Evolutionary conservation across 1,284 basidiomycete species (phyloP).

Genomic region (Cystobasidiaceae sp.): DNA sequence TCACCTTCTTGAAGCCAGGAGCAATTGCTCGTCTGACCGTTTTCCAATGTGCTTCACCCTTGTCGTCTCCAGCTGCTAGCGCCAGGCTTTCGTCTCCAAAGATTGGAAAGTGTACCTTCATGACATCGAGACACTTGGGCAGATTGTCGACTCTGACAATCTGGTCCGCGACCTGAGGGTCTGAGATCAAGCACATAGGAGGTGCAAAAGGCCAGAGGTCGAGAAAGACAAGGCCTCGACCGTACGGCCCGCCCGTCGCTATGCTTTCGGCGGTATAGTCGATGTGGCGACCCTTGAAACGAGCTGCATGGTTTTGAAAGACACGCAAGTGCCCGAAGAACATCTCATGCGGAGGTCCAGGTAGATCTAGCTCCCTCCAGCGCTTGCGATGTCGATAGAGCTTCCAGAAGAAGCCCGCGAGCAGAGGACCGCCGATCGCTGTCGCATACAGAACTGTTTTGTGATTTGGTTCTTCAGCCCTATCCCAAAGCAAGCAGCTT

Average conservation of each 20-base stretch:
- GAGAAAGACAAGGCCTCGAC: conserved; percentile 21
- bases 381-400: conserved; percentile 27
- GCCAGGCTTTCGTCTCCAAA: conserved; percentile 30
- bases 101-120: conserved; percentile 26
- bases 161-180: conserved; percentile 23
- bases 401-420: conserved; percentile 11
- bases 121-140: conserved; percentile 24
- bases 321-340: conserved; percentile 13
- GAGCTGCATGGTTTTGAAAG: conserved; percentile 12
- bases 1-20: conserved; percentile 30
- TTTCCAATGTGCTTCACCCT: conserved; percentile 27
- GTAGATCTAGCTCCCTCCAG: conserved; percentile 22
- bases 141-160: conserved; percentile 29
- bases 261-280: conserved; percentile 25
- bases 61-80: conserved; percentile 23
- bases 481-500: too few relatives aligned
- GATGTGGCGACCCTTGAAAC: conserved; percentile 7
- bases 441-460: conserved; percentile 16
- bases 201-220: conserved; percentile 29
- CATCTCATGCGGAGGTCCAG: conserved; percentile 25
- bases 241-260: not conserved
- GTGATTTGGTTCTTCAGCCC: too few relatives aligned
- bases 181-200: conserved; percentile 19
- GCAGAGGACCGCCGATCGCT: conserved; percentile 9
- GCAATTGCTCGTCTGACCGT: conserved; percentile 27